Conservation (phyloP, 1,284 basidiomycete species). For the Psilocybe mexicana region DNA sequence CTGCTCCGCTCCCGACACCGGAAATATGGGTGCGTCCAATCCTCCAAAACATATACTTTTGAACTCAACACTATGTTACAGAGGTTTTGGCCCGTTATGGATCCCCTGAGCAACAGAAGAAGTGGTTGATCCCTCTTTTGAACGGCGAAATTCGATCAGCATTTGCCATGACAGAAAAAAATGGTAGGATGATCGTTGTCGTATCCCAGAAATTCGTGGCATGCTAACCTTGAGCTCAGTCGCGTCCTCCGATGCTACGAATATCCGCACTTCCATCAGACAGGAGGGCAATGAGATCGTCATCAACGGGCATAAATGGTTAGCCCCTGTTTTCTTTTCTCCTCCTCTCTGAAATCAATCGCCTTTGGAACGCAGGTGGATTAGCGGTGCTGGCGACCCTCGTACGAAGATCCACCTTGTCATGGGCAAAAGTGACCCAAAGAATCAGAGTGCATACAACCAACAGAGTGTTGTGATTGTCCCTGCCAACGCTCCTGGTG, state of each 20-base stretch:
- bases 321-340: slow-evolving; percentile 4
- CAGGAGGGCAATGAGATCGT: slow-evolving; percentile 89
- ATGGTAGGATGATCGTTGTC: slow-evolving; percentile 52
- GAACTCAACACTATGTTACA: slow-evolving; percentile 30
- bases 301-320: slow-evolving; percentile 98
- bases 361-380: slow-evolving; percentile 66
- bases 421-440: slow-evolving; percentile 88
- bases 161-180: slow-evolving; percentile 94
- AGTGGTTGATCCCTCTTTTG: slow-evolving; percentile 87
- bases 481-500: slow-evolving; percentile 84
- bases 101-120: slow-evolving; percentile 84
- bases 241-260: slow-evolving; percentile 94
- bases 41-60: neutral
- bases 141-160: slow-evolving; percentile 93
- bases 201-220: neutral
- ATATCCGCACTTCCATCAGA: slow-evolving; percentile 88
- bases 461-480: slow-evolving; percentile 96
- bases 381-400: slow-evolving; percentile 95
- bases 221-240: slow-evolving; percentile 46
- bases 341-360: neutral
- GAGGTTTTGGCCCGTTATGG: slow-evolving; percentile 97
- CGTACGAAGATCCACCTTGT: slow-evolving; percentile 89
- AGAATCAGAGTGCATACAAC: slow-evolving; percentile 69
- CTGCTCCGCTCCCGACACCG: slow-evolving; percentile 94
- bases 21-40: slow-evolving; percentile 81